Conservation (phyloP, 805 yeast genomes). For the Saccharomycopsis sp. region DNA sequence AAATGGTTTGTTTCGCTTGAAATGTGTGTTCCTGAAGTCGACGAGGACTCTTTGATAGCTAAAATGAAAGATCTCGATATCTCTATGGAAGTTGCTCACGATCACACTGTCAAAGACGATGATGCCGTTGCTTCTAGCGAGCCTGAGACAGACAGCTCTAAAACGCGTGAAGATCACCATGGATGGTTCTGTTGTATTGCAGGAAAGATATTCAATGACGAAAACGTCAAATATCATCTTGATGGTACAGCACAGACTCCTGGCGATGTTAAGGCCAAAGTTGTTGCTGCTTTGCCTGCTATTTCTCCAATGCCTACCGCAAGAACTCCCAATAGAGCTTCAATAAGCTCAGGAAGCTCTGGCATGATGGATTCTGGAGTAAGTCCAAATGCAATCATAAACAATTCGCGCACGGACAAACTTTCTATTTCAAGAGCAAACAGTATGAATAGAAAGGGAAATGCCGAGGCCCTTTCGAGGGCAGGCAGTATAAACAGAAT, state of each 20-base stretch:
- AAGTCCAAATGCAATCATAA: neutral
- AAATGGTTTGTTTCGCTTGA: conserved; percentile 56
- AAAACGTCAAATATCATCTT: neutral
- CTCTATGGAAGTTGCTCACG: neutral
- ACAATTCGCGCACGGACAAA: neutral
- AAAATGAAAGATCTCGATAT: neutral
- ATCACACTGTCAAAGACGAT: neutral
- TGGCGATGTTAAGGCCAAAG: neutral
- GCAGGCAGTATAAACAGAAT: too few relatives aligned
- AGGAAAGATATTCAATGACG: neutral
- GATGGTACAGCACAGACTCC: neutral
- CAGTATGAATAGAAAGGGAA: neutral
- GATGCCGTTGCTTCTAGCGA: neutral
- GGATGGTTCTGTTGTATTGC: conserved; percentile 1
- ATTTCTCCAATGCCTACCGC: neutral
- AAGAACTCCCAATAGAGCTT: neutral
- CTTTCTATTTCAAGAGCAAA: neutral
- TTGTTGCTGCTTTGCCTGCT: neutral
- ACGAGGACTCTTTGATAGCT: conserved; percentile 12
- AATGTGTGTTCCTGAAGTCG: conserved; percentile 48
- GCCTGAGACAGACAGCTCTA: neutral
- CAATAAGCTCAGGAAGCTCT: neutral
- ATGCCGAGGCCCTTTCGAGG: neutral
- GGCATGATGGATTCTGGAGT: neutral
- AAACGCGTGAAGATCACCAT: neutral